Conservation (phyloP, 2,329 filamentous ascomycete species). For the Gremmenia infestans region DNA sequence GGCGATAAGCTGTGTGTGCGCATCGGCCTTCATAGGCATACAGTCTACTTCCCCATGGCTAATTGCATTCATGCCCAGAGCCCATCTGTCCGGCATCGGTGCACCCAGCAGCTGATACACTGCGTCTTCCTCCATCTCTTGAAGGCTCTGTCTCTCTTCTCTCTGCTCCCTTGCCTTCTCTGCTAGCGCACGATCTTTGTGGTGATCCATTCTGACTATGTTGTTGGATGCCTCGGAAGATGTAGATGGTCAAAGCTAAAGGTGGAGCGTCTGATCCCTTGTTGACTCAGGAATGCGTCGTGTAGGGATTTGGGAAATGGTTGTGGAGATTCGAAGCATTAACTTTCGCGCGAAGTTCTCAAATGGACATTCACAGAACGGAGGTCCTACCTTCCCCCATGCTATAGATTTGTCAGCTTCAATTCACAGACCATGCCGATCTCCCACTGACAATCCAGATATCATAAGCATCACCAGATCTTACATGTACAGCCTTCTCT, state of each 20-base stretch:
- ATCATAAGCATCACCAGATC: slow-evolving; percentile 11
- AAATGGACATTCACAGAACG: neutral
- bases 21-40: neutral
- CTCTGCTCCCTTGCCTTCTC: too few relatives aligned
- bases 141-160: too few relatives aligned
- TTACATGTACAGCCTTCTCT: slow-evolving; percentile 6
- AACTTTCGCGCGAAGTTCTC: neutral
- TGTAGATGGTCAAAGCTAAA: too few relatives aligned
- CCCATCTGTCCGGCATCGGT: too few relatives aligned
- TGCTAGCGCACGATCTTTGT: too few relatives aligned
- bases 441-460: slow-evolving; percentile 20
- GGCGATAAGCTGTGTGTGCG: neutral
- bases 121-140: too few relatives aligned
- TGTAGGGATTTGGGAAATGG: neutral
- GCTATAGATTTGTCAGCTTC: slow-evolving; percentile 13
- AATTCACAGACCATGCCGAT: neutral
- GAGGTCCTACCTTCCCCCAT: slow-evolving; percentile 13
- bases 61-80: too few relatives aligned
- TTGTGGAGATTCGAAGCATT: neutral
- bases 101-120: too few relatives aligned
- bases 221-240: too few relatives aligned
- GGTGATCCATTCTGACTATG: too few relatives aligned
- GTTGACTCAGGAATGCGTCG: neutral
- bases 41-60: neutral
- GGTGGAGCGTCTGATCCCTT: too few relatives aligned